Evolutionary conservation across 495 filamentous ascomycete species (phyloP), one percentile per base, ranked within the genome.

Genomic region (Xylaria nigripes): DNA sequence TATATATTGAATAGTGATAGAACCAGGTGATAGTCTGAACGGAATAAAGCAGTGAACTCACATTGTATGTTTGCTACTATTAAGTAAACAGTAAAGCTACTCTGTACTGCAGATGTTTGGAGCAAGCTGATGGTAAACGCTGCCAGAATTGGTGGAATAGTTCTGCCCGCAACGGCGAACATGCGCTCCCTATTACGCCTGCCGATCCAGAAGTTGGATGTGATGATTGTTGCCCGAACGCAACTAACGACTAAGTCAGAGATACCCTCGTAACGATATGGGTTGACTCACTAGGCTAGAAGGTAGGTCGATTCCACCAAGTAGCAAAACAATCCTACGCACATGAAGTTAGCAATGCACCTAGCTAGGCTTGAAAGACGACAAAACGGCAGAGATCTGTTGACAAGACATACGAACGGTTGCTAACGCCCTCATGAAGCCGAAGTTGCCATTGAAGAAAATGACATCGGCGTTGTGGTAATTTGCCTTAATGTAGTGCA

Each of bases 391-490:
- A 13, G 19, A 42, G n/a, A 24, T 12, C 23, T 38, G 4, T 10
- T 21, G 34, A 2, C 10, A 15, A n/a, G n/a, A 43, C 56, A 19
- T 49, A 58, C 56, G 56, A 36, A 58, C 55, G 12, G 45, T 50
- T 19, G 56, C 50, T 44, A 58, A 27, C 6, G 49, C 51, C n/a
- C 50, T 44, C 46, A 48, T 48, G 27, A 58, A 55, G 27, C 56
- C 56, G 49, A 58, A 58, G 45, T 58, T 58, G 36, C 56, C 56
- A 50, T 58, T 58, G 38, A 54, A 48, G 45, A 58, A 58, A 8
- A 52, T 54, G 18, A 54, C 56, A 22, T 58, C 51, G 44, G 56
- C 56, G 44, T 58, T 48, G 21, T 58, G 41, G 44, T 43, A 54
- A 23, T 58, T 54, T n/a, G 47, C 56, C 32, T 58, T 52, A 19